These are phyloP conservation scores for Sodiomyces alkalinus DNA, from an alignment of 2,329 filamentous ascomycete species.

Conservation along the genomic window DNA sequence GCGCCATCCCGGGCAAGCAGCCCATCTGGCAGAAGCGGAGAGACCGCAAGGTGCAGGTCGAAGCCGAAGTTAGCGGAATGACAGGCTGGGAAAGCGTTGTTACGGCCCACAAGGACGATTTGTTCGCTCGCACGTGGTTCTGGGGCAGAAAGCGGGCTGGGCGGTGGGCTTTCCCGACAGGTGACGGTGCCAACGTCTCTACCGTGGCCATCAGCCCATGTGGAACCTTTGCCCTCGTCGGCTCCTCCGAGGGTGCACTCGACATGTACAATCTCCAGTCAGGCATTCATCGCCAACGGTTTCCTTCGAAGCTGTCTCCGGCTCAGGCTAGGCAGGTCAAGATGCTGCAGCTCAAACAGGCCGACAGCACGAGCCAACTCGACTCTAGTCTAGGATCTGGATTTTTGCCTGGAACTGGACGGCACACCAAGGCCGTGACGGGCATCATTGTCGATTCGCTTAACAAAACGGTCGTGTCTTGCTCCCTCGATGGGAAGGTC, in stretches of 20 bases:
- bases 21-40: slow-evolving; percentile 72
- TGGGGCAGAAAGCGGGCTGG: slow-evolving; percentile 91
- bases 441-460: slow-evolving; percentile 80
- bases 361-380: slow-evolving; percentile 40
- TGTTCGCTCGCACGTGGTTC: slow-evolving; percentile 87
- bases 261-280: slow-evolving; percentile 98
- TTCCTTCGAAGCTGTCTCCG: slow-evolving; percentile 65
- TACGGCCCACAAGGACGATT: slow-evolving; percentile 77
- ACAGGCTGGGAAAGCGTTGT: slow-evolving; percentile 97
- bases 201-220: slow-evolving; percentile 83
- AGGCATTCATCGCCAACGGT: slow-evolving; percentile 72
- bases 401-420: slow-evolving; percentile 43
- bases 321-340: slow-evolving; percentile 65
- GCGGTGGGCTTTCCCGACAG: slow-evolving; percentile 80
- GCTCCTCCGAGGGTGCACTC: slow-evolving; percentile 67
- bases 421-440: slow-evolving; percentile 69
- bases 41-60: slow-evolving; percentile 42
- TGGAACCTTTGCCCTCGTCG: slow-evolving; percentile 84
- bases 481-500: slow-evolving; percentile 76
- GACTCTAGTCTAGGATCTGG: slow-evolving; percentile 26
- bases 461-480: slow-evolving; percentile 75
- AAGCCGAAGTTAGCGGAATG: slow-evolving; percentile 57
- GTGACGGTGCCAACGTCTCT: slow-evolving; percentile 68
- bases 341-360: slow-evolving; percentile 43
- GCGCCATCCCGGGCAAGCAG: slow-evolving; percentile 62